Conservation (phyloP, 495 filamentous ascomycete genomes). For the Penicillium pulvis region DNA sequence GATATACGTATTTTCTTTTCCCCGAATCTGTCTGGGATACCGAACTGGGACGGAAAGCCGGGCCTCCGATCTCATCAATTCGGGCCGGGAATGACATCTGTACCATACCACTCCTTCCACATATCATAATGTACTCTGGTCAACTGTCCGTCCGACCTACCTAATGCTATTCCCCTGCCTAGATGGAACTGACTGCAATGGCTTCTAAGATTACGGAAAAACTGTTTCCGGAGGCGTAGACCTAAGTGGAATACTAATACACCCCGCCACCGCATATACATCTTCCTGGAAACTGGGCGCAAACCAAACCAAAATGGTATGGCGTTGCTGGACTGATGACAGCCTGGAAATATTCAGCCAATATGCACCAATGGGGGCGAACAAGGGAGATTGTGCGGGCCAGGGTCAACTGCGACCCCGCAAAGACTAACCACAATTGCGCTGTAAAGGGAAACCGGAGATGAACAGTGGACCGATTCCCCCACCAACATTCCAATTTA, state of each 20-base stretch:
- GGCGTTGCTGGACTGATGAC: background rate
- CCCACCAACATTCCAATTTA: constrained; percentile 20
- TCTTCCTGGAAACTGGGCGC: too few relatives aligned
- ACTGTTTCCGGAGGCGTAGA: constrained; percentile 1
- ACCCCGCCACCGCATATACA: too few relatives aligned
- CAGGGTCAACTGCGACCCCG: constrained; percentile 11
- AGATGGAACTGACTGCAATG: too few relatives aligned
- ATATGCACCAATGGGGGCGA: background rate
- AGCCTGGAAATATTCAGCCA: background rate
- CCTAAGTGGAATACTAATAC: background rate
- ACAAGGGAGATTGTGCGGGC: constrained; percentile 1
- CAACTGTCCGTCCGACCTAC: too few relatives aligned
- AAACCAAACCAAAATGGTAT: background rate
- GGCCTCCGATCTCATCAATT: constrained; percentile 10
- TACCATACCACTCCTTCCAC: background rate
- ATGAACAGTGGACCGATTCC: constrained; percentile 14
- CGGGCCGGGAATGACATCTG: constrained; percentile 11
- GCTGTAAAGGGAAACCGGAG: constrained; percentile 23
- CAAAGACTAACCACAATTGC: constrained; percentile 13
- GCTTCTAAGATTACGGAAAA: background rate
- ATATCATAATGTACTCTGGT: background rate
- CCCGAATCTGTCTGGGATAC: background rate
- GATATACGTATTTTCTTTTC: constrained; percentile 10
- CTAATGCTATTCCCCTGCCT: too few relatives aligned
- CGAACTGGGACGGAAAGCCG: constrained; percentile 15